Percentiles rank a stretch among this genome's conserved stretches.
Conservation (phyloP, 495 filamentous ascomycete species). For the Paragyromitra xinjiangensis region DNA sequence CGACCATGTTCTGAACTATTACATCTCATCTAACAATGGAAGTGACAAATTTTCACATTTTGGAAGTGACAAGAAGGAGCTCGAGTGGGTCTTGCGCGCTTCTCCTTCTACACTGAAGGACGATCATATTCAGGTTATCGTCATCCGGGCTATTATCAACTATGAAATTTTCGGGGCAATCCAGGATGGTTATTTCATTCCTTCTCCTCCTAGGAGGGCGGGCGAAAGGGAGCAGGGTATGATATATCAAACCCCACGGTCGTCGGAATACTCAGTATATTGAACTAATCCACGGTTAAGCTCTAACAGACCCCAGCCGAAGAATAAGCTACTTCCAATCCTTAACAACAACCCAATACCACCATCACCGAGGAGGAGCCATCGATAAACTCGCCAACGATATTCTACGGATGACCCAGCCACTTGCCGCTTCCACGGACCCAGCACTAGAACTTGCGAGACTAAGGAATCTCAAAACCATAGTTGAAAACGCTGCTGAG, state of each 20-base stretch:
- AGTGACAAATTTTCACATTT: constrained; percentile 27
- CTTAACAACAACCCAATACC: constrained; percentile 23
- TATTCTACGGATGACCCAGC: constrained; percentile 28
- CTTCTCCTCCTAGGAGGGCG: neutral
- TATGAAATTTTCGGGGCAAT: constrained; percentile 37
- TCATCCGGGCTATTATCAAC: constrained; percentile 38
- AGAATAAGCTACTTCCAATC: constrained; percentile 31
- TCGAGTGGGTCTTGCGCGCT: constrained; percentile 23
- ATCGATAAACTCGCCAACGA: neutral
- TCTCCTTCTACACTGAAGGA: constrained; percentile 6
- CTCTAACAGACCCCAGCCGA: neutral
- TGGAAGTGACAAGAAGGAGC: constrained; percentile 24
- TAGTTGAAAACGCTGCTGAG: constrained; percentile 35
- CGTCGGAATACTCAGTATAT: neutral
- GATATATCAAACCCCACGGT: neutral
- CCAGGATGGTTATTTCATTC: constrained; percentile 28
- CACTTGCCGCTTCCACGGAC: constrained; percentile 1
- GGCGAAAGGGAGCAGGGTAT: constrained; percentile 5
- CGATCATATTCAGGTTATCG: constrained; percentile 17
- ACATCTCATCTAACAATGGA: constrained; percentile 10
- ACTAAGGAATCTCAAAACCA: constrained; percentile 18
- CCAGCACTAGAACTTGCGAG: neutral
- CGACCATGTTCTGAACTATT: constrained; percentile 47
- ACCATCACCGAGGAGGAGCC: constrained; percentile 4
- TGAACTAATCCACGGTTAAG: neutral